Evolutionary conservation across 805 yeast genomes (phyloP).

Genomic region (Sugiyamaella chiloensis): DNA sequence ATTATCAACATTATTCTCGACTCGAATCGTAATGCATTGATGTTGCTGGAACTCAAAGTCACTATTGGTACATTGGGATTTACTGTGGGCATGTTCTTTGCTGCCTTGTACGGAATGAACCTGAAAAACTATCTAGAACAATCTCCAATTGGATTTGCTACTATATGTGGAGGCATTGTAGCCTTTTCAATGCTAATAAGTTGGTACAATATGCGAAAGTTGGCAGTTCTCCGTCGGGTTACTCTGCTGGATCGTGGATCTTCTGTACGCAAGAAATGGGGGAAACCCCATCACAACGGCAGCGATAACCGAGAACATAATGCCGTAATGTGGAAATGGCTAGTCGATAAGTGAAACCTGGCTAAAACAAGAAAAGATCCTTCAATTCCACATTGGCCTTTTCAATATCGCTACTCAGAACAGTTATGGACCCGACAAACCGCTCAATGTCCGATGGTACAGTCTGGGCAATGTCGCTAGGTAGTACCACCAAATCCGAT

Average conservation of each 20-base stretch:
- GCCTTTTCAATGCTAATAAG: conserved; percentile 47
- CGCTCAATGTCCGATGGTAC: conserved; percentile 17
- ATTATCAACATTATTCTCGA: conserved; percentile 90
- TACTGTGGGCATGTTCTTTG: conserved; percentile 78
- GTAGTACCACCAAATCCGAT: conserved; percentile 33
- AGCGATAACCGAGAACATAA: too few relatives aligned
- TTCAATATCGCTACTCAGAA: conserved; percentile 18
- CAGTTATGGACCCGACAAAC: conserved; percentile 18
- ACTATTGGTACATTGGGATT: conserved; percentile 82
- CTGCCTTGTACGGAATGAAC: conserved; percentile 96
- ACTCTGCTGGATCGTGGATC: conserved; percentile 51
- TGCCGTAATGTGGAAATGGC: conserved; percentile 24
- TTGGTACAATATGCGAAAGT: conserved; percentile 50
- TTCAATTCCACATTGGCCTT: conserved; percentile 17
- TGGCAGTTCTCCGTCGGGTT: conserved; percentile 64
- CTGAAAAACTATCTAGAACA: conserved; percentile 89
- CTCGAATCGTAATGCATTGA: conserved; percentile 87
- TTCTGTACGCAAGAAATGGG: too few relatives aligned
- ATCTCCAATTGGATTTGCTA: conserved; percentile 60
- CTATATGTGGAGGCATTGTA: conserved; percentile 55
- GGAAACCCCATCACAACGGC: too few relatives aligned
- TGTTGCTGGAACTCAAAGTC: conserved; percentile 80
- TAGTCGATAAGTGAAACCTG: conserved; percentile 20
- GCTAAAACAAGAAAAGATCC: conserved; percentile 22
- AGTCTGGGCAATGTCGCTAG: conserved; percentile 18